phyloP scores from a whole-genome alignment of 2,329 filamentous ascomycete species.

The Karstenula rhodostoma region DNA sequence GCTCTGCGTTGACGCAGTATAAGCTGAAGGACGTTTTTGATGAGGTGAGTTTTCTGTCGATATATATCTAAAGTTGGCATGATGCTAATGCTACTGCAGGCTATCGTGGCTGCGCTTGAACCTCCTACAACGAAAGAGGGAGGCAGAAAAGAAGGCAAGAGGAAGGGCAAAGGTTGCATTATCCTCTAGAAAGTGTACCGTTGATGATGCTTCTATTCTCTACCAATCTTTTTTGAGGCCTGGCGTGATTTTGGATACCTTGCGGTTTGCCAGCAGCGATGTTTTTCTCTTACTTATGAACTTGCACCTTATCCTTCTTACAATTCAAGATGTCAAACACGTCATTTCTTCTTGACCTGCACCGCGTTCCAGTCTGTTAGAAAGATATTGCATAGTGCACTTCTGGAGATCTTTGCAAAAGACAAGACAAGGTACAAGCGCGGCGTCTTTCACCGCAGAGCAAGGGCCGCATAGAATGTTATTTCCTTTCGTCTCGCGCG shows the following conservation, averaged over 20 bases:
- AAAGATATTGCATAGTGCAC: background rate
- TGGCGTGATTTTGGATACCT: conserved; percentile 52
- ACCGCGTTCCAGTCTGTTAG: background rate
- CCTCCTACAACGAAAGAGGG: conserved; percentile 76
- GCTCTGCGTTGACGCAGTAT: conserved; percentile 96
- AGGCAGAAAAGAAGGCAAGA: conserved; percentile 32
- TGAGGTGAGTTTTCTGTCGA: conserved; percentile 70
- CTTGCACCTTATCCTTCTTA: conserved; percentile 28
- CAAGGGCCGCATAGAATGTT: no score
- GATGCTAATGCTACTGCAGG: conserved; percentile 62
- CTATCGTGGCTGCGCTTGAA: conserved; percentile 94
- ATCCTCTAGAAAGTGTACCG: conserved; percentile 42
- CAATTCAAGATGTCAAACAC: conserved; percentile 19
- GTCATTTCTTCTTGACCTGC: conserved; percentile 11
- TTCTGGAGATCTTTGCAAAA: background rate
- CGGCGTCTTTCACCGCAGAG: background rate
- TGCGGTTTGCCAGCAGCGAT: conserved; percentile 50
- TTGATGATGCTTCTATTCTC: conserved; percentile 33
- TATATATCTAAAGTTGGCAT: background rate
- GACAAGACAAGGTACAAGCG: background rate
- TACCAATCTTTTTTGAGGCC: conserved; percentile 40
- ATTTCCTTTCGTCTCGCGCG: background rate
- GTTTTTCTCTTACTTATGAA: conserved; percentile 40
- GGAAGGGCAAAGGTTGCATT: conserved; percentile 47
- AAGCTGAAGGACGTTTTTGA: conserved; percentile 99